Percentiles rank a stretch among this genome's conserved stretches.
phyloP scores from a whole-genome alignment of 1,139 yeast species.

The Saccharomyces uvarum region DNA sequence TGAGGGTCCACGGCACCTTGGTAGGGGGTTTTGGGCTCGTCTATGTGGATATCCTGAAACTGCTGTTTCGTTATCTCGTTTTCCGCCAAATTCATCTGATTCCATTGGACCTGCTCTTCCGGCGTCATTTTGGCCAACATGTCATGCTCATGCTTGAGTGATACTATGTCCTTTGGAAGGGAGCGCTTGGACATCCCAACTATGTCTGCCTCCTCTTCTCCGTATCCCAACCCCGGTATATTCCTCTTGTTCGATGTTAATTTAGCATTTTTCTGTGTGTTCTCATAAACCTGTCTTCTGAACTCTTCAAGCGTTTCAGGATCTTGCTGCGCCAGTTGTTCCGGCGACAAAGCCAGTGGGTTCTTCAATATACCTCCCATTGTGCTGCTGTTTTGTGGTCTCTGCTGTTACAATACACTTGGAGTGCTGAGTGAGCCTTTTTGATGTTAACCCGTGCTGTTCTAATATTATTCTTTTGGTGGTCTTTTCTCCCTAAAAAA shows the following conservation, averaged over 20 bases:
- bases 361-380: constrained; percentile 39
- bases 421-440: background rate
- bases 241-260: constrained; percentile 19
- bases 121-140: constrained; percentile 10
- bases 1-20: constrained; percentile 87
- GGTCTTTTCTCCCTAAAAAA: background rate
- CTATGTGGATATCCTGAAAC: constrained; percentile 45
- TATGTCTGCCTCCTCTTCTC: constrained; percentile 5
- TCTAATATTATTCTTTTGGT: background rate
- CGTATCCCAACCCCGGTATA: constrained; percentile 3
- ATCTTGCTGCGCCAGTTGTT: constrained; percentile 16
- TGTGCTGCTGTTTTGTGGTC: background rate
- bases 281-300: constrained; percentile 42
- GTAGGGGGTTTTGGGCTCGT: constrained; percentile 96
- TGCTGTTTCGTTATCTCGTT: constrained; percentile 43
- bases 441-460: background rate
- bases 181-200: constrained; percentile 8
- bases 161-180: constrained; percentile 27
- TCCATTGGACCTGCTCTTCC: constrained; percentile 55
- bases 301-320: constrained; percentile 39
- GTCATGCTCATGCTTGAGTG: constrained; percentile 23
- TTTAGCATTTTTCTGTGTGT: constrained; percentile 42
- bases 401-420: background rate
- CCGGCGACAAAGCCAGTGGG: constrained; percentile 22
- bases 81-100: constrained; percentile 54